These are phyloP conservation scores for Coriaria nepalensis DNA, from an alignment of 306 rosid species.

Conservation along the genomic window DNA sequence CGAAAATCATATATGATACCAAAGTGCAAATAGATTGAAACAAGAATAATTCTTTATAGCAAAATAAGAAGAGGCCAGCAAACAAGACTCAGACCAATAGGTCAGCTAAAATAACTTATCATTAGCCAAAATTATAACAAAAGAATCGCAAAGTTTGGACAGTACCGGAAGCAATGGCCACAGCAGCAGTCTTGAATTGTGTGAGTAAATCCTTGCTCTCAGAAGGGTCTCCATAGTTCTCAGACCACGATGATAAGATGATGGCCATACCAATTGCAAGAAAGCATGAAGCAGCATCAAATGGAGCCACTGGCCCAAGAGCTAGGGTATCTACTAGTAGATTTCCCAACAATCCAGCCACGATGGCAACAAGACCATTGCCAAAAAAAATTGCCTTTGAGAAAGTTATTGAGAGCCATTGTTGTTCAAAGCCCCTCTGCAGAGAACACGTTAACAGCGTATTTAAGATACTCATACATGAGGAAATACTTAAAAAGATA, in stretches of 20 bases:
- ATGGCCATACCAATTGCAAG: conserved; percentile 85
- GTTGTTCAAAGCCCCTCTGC: conserved; percentile 93
- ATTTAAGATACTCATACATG: background rate
- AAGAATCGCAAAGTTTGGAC: conserved; percentile 1
- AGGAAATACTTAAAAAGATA: background rate
- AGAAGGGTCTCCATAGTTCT: conserved; percentile 76
- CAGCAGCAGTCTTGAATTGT: conserved; percentile 84
- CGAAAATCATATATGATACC: too few species aligned
- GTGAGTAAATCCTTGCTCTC: conserved; percentile 72
- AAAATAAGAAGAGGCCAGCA: too few species aligned
- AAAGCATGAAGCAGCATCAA: conserved; percentile 96
- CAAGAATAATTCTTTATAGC: too few species aligned
- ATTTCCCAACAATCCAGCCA: conserved; percentile 85
- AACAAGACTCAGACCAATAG: too few species aligned
- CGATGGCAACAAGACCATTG: conserved; percentile 80
- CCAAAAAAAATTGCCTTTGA: conserved; percentile 93
- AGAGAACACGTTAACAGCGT: too few species aligned
- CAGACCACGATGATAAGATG: conserved; percentile 73
- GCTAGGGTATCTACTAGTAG: conserved; percentile 66
- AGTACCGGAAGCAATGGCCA: conserved; percentile 92
- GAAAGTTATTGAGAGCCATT: conserved; percentile 85
- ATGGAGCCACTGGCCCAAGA: conserved; percentile 95
- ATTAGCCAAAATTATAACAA: background rate
- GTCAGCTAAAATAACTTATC: background rate
- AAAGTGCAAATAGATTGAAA: too few species aligned